These are phyloP conservation scores for Fusarium secorum DNA, from an alignment of 2,329 filamentous ascomycete species.

Conservation along the genomic window DNA sequence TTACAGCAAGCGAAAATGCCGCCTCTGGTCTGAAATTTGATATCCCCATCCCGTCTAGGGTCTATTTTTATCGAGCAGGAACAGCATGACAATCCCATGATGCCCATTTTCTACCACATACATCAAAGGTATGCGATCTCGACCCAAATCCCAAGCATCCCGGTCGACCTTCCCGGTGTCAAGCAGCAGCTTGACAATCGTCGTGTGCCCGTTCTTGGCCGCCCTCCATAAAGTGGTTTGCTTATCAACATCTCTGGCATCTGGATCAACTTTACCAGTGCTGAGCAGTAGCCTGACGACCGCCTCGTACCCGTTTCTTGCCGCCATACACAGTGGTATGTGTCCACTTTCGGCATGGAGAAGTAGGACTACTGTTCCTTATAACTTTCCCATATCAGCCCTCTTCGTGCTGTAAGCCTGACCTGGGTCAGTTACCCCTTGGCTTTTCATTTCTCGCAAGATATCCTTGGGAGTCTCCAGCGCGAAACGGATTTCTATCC, in stretches of 20 bases:
- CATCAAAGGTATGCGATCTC: neutral
- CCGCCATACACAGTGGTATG: neutral
- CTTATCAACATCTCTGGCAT: neutral
- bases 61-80: no score
- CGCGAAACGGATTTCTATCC: no score
- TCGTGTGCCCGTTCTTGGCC: neutral
- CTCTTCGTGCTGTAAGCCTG: neutral
- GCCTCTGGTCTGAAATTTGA: neutral
- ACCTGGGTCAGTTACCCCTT: fast-evolving
- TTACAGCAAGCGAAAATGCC: neutral
- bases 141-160: fast-evolving
- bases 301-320: neutral
- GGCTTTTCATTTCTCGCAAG: neutral
- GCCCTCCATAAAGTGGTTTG: neutral
- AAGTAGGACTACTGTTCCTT: neutral
- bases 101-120: neutral
- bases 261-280: neutral
- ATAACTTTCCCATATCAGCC: fast-evolving
- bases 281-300: neutral
- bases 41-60: no score
- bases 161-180: neutral
- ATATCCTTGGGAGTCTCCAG: no score
- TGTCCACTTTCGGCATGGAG: neutral
- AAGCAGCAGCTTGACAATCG: neutral
- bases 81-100: neutral